These are phyloP conservation scores for Malus hybrid DNA, from an alignment of 331 rosid genomes.

Conservation along the genomic window DNA sequence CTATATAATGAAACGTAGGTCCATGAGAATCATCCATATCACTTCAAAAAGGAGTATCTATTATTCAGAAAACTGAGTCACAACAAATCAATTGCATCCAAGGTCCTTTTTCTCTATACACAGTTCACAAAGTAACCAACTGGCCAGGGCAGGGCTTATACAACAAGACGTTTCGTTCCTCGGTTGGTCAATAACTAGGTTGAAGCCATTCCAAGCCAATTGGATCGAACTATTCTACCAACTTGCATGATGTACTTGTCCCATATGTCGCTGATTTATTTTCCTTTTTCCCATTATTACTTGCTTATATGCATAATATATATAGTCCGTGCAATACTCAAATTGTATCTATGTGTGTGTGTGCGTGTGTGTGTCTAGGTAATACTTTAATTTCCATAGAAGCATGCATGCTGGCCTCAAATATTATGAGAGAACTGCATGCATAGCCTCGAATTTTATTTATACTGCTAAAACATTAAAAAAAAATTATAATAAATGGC, in stretches of 20 bases:
- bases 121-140: slow-evolving; percentile 15
- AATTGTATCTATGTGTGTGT: too few relatives aligned
- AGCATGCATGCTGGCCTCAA: too few relatives aligned
- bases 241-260: slow-evolving; percentile 10
- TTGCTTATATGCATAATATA: background rate
- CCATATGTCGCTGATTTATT: background rate
- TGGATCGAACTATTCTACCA: slow-evolving; percentile 14
- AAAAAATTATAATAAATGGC: background rate
- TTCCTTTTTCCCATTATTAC: background rate
- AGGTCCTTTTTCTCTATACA: background rate
- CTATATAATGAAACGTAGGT: slow-evolving; percentile 21
- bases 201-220: slow-evolving; percentile 8
- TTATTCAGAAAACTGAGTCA: slow-evolving; percentile 1
- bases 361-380: too few relatives aligned
- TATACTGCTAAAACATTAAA: background rate
- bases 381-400: too few relatives aligned
- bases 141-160: background rate
- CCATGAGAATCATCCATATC: slow-evolving; percentile 39
- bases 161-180: slow-evolving; percentile 8
- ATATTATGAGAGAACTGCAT: background rate
- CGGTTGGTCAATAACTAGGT: slow-evolving; percentile 30
- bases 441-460: background rate
- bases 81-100: background rate
- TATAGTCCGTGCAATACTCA: background rate
- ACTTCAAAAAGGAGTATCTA: slow-evolving; percentile 24